Evolutionary conservation across 2,329 filamentous ascomycete genomes (phyloP), one percentile per base, ranked within the genome.

Genomic region (Cercospora zeina): DNA sequence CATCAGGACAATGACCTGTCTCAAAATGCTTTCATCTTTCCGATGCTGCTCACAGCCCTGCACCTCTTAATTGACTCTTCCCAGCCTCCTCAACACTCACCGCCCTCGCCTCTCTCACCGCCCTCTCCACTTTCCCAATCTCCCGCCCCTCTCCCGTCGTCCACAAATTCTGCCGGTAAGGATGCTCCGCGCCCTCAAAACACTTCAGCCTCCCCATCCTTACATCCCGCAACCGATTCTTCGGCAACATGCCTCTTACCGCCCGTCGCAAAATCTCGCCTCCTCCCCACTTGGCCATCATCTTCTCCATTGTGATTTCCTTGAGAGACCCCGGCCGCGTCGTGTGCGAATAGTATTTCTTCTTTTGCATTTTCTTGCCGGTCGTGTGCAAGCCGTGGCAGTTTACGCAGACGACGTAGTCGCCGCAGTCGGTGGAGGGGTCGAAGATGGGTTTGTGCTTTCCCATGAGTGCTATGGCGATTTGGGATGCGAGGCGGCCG

Each of bases 361-460:
- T 99, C 81, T 96, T 91, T 79, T 86, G 88, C 76, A 87, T 89
- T 82, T 99, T 99, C 76, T 90, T 90, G 69, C 95, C 95, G 7
- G 95, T 97, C 1, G 87, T 89, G 80, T 93, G 87, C 54, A 99
- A 82, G 53, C 93, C 87, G 42, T 89, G 85, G 81, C 95, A 97
- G 76, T 92, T 88, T 37, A 91, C 91, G 34, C 50, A 62, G 0
- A 99, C 93, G 11, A 99, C 93, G 78, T 99, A 99, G 85, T 99
- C 95, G 70, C 95, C 95, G 83, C 95, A 97, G 83, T 99, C 95
- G 65, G 93, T 97, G 21, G 92, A 96, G 1, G 95, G 95, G 79
- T 97, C 91, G 81, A 87, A 99, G 77, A 95, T 96, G 21, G 95
- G 95, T 81, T 99, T 99, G 84, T 99, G 89, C 83, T 99, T 99